Evolutionary conservation across 2,329 filamentous ascomycete species (phyloP).

Genomic region (Fusarium tjaetaba): DNA sequence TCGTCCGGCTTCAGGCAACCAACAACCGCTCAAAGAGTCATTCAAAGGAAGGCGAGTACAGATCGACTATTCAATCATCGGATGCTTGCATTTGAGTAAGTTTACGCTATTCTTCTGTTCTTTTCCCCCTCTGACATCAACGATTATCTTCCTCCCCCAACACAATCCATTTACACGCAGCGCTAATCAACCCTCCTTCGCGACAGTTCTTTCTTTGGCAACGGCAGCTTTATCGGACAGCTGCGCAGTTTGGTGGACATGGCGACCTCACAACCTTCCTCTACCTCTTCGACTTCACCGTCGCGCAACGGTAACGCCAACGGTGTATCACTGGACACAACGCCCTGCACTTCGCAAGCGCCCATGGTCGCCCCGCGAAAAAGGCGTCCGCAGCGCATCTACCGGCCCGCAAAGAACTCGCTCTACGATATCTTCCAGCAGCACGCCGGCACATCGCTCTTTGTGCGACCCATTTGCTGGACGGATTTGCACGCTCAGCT

Average conservation of each 20-base stretch:
- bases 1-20: conserved; percentile 29
- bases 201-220: conserved; percentile 39
- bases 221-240: conserved; percentile 44
- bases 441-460: conserved; percentile 59
- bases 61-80: conserved; percentile 9
- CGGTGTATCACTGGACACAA: conserved; percentile 29
- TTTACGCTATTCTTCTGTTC: background rate
- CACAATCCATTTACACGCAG: background rate
- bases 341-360: conserved; percentile 42
- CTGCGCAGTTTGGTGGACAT: conserved; percentile 46
- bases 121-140: background rate
- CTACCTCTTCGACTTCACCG: conserved; percentile 15
- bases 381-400: conserved; percentile 47
- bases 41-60: background rate
- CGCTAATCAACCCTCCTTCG: conserved; percentile 18
- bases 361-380: conserved; percentile 35
- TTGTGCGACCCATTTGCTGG: conserved; percentile 65
- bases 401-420: conserved; percentile 58
- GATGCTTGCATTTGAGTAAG: conserved; percentile 47
- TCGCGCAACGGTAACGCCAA: background rate
- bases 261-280: conserved; percentile 34
- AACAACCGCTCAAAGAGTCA: conserved; percentile 32
- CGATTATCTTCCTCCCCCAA: background rate
- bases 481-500: conserved; percentile 61
- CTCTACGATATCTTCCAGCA: conserved; percentile 63